phyloP scores from a whole-genome alignment of 164 flowering plant species.

The grape (Vitis vinifera) region ASM3070453v1 NC_081808.1:1747501-1748000 shows the following conservation, averaged over 20 bases:
- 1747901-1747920: slow-evolving; percentile 22
- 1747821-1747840: slow-evolving; percentile 31
- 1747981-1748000: slow-evolving; percentile 44
- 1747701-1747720: slow-evolving; percentile 29
- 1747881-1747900: slow-evolving; percentile 46
- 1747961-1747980: slow-evolving; percentile 28
- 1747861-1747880: slow-evolving; percentile 50
- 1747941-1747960: slow-evolving; percentile 61
- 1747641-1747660: slow-evolving; percentile 46
- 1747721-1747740: slow-evolving; percentile 52
- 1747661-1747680: slow-evolving; percentile 31
- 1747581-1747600: slow-evolving; percentile 28
- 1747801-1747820: slow-evolving; percentile 52
- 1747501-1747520: slow-evolving; percentile 37
- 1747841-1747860: slow-evolving; percentile 52
- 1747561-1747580: slow-evolving; percentile 39
- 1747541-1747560: slow-evolving; percentile 57
- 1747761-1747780: slow-evolving; percentile 27
- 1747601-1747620: slow-evolving; percentile 34
- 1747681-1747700: slow-evolving; percentile 28
- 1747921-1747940: slow-evolving; percentile 44
- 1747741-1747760: slow-evolving; percentile 56
- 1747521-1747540: slow-evolving; percentile 27
- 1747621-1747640: slow-evolving; percentile 68
- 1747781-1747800: slow-evolving; percentile 39